These are phyloP conservation scores for Linum lewisii DNA, from an alignment of 345 rosid species.

Conservation along the genomic window DNA sequence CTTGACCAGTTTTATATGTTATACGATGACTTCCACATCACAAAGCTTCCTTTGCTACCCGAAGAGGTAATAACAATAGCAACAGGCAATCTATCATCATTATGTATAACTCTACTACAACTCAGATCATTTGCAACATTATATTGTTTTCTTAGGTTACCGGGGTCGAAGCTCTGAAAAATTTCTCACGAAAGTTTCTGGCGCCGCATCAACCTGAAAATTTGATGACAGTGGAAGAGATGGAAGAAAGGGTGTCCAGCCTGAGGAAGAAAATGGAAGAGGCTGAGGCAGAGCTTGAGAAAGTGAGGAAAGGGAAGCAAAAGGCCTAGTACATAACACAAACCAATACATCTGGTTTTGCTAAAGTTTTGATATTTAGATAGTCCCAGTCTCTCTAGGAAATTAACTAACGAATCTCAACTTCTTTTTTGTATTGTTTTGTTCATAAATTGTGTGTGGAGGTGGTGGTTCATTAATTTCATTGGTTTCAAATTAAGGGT, in stretches of 20 bases:
- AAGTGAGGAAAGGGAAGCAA: slow-evolving; percentile 49
- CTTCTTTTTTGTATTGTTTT: no score
- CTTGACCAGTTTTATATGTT: slow-evolving; percentile 96
- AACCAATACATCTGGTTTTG: no score
- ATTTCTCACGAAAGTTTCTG: slow-evolving; percentile 56
- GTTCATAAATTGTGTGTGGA: no score
- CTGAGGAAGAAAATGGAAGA: slow-evolving; percentile 45
- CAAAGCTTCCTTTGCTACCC: slow-evolving; percentile 90
- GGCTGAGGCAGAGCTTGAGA: slow-evolving; percentile 71
- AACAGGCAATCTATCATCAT: not conserved
- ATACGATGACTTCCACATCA: slow-evolving; percentile 93
- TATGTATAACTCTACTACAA: not conserved
- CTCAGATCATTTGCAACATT: not conserved
- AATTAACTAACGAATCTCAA: no score
- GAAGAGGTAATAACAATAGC: slow-evolving; percentile 59
- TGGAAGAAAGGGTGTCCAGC: slow-evolving; percentile 42
- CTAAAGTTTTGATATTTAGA: no score
- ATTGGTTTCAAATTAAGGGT: no score
- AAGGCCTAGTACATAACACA: no score
- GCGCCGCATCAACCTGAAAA: slow-evolving; percentile 47
- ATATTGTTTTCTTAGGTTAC: slow-evolving; percentile 46
- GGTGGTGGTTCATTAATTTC: no score
- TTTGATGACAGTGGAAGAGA: slow-evolving; percentile 43
- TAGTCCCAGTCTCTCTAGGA: no score
- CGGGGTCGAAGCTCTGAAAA: slow-evolving; percentile 76